Evolutionary conservation across 306 rosid genomes (phyloP).

Genomic region (Morella rubra): DNA sequence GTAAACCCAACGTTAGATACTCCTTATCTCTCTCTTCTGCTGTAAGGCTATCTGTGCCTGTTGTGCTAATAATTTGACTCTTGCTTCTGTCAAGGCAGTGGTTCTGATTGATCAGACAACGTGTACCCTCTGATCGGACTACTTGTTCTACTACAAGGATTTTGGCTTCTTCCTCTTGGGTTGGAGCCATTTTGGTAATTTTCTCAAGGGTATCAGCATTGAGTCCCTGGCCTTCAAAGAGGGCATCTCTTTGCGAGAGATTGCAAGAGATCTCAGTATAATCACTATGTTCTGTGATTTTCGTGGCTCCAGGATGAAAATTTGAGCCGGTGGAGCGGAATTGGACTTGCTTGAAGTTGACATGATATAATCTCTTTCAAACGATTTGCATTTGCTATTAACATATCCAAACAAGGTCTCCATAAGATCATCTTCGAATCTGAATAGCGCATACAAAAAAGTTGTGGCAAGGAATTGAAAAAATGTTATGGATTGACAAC

Average conservation of each 20-base stretch:
- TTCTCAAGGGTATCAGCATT: conserved; percentile 68
- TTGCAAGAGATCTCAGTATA: conserved; percentile 58
- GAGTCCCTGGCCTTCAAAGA: conserved; percentile 70
- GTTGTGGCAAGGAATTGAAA: not conserved
- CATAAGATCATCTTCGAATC: conserved; percentile 81
- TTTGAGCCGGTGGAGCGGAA: conserved; percentile 44
- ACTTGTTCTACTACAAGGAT: conserved; percentile 80
- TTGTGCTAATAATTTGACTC: conserved; percentile 7
- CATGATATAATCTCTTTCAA: conserved; percentile 34
- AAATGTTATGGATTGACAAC: too few relatives aligned
- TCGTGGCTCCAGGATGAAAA: conserved; percentile 66
- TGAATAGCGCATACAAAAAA: conserved; percentile 21
- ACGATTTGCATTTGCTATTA: conserved; percentile 27
- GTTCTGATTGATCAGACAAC: conserved; percentile 32
- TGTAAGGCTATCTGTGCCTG: not conserved
- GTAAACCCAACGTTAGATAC: conserved; percentile 42
- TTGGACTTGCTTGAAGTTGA: conserved; percentile 36
- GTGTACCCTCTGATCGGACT: conserved; percentile 64
- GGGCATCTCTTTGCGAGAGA: conserved; percentile 57
- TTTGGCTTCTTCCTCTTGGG: conserved; percentile 62
- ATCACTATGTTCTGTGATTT: conserved; percentile 81
- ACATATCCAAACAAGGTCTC: conserved; percentile 75
- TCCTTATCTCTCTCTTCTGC: conserved; percentile 47
- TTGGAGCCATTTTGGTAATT: conserved; percentile 72
- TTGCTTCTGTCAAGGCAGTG: conserved; percentile 15